Base-by-base conservation (phyloP, 2,329 filamentous ascomycete genomes). In the Ophidiomyces ophidiicola region DNA sequence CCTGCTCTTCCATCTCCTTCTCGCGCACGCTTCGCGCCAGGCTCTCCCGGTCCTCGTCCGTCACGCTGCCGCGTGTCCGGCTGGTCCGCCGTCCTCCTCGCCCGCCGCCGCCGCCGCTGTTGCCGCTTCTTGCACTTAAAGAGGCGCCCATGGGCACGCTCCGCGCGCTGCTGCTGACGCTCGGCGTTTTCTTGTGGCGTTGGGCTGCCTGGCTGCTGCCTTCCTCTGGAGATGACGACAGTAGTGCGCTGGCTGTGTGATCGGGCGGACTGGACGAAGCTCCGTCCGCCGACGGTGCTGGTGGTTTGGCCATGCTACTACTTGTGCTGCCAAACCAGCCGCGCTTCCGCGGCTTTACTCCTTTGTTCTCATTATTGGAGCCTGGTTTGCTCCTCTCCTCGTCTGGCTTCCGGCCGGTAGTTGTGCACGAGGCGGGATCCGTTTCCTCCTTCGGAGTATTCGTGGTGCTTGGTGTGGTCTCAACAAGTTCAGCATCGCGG, bases 401-500 rank as follows among this genome's bases (percentile, higher is more conserved):
- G 41, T 41, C 46, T 49, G 17, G 20, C 5, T 35, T 36, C 3
- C 30, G 30, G 10, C 18, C 23, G 14, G 37, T 20, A 2, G 32
- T 30, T 2, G 19, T 29, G 31, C 17, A 35, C 19, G 31, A 18
- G 5, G 32, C 8, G 2, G 43, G 50, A 49, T 26, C 49, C 57
- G 54, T 46, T 50, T 44, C 47, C 49, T 51, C 57, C 45, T 57
- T 57, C 28, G 32, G 39, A 6, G 39, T 41, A 8, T 18, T 20
- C 24, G 43, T 42, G 1, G 36, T 33, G 11, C 40, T 41, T 5
- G 44, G 37, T n/a, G 61, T 56, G 6, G 80, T 64, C 55, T 98
- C 90, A 23, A 94, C 84, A 3, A 98, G 73, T 63, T 98, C 90
- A 6, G 90, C 90, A 55, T 96, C 90, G 26, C 90, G 82, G 55